Conservation (phyloP, 805 yeast genomes). For the Yamadazyma tumulicola region DNA sequence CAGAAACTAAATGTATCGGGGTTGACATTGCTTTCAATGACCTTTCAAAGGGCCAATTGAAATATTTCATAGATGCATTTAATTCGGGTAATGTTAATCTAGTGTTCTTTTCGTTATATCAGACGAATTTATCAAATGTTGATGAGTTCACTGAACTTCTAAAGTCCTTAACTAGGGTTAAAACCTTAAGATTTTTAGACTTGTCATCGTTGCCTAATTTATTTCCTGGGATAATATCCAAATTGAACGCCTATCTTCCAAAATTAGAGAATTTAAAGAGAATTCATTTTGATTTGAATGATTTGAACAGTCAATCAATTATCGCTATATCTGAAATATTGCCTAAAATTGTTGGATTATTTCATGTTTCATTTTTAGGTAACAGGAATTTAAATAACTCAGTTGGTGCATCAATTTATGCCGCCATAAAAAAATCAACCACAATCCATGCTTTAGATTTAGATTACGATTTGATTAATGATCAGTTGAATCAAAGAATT, state of each 20-base stretch:
- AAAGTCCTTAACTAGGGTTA: slow-evolving; percentile 32
- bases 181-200: slow-evolving; percentile 47
- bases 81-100: slow-evolving; percentile 30
- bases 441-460: slow-evolving; percentile 50
- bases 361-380: slow-evolving; percentile 55
- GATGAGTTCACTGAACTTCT: slow-evolving; percentile 36
- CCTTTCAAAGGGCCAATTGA: slow-evolving; percentile 42
- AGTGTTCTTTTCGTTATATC: slow-evolving; percentile 50
- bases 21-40: slow-evolving; percentile 56
- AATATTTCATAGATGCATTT: slow-evolving; percentile 45
- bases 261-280: slow-evolving; percentile 43
- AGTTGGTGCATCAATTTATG: slow-evolving; percentile 48
- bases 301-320: slow-evolving; percentile 43
- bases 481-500: slow-evolving; percentile 50
- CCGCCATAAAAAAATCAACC: slow-evolving; percentile 44
- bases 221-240: slow-evolving; percentile 49
- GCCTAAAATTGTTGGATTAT: slow-evolving; percentile 44
- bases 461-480: slow-evolving; percentile 51
- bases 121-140: slow-evolving; percentile 44
- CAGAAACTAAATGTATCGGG: slow-evolving; percentile 47
- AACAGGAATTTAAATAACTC: slow-evolving; percentile 42
- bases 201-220: slow-evolving; percentile 50
- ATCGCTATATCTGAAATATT: slow-evolving; percentile 47
- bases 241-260: slow-evolving; percentile 44
- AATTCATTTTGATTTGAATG: slow-evolving; percentile 54